phyloP scores from a whole-genome alignment of 192 early-diverging fungal genomes.

The Phycomyces nitens region DNA sequence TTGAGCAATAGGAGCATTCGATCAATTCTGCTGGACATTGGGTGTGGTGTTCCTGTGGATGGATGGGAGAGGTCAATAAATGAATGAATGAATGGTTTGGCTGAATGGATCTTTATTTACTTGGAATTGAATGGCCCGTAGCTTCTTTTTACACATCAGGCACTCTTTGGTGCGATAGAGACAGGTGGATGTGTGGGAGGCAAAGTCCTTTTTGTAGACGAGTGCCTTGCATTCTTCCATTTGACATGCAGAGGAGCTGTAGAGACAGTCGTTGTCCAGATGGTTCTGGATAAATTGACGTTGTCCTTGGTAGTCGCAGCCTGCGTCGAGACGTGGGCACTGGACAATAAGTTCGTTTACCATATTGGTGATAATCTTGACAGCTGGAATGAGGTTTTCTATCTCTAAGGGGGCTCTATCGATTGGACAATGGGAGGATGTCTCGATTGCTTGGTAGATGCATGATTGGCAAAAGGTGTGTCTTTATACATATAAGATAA shows the following conservation, averaged over 20 bases:
- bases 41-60: not conserved
- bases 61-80: too few species aligned
- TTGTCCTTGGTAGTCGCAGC: slow-evolving; percentile 56
- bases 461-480: slow-evolving; percentile 68
- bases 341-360: slow-evolving; percentile 63
- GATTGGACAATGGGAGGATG: slow-evolving; percentile 51
- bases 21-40: slow-evolving; percentile 31
- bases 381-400: slow-evolving; percentile 44
- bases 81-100: too few species aligned
- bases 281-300: slow-evolving; percentile 54
- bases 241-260: slow-evolving; percentile 44
- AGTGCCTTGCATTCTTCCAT: slow-evolving; percentile 51
- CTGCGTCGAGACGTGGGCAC: slow-evolving; percentile 49
- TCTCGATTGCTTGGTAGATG: slow-evolving; percentile 51
- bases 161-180: slow-evolving; percentile 49
- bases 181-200: slow-evolving; percentile 55
- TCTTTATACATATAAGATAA: slow-evolving; percentile 23
- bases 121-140: slow-evolving; percentile 45
- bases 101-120: too few species aligned
- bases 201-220: slow-evolving; percentile 53
- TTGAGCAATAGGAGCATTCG: slow-evolving; percentile 53
- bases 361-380: slow-evolving; percentile 59
- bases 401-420: slow-evolving; percentile 48
- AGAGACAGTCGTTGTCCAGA: slow-evolving; percentile 54
- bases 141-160: slow-evolving; percentile 51